Evolutionary conservation across 768 basidiomycete genomes (phyloP).

Genomic region (Cytidiella melzeri): DNA sequence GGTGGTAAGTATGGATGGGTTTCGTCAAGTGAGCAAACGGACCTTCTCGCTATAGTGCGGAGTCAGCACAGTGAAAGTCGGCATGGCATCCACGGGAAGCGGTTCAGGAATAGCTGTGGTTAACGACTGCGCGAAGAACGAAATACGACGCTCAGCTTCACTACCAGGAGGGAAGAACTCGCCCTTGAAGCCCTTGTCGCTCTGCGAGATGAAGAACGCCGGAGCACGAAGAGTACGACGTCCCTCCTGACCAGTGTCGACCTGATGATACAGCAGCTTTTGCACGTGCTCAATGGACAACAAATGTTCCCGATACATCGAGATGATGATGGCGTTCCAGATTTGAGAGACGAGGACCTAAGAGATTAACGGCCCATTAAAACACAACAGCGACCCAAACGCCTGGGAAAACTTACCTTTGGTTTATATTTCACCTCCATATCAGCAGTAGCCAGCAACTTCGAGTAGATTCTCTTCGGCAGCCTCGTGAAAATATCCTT

Average conservation of each 20-base stretch:
- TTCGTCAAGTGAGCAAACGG: too few species aligned
- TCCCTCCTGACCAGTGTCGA: conserved; percentile 77
- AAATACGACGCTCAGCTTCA: conserved; percentile 95
- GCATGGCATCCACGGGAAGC: conserved; percentile 98
- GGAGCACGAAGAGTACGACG: conserved; percentile 91
- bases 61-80: conserved; percentile 96
- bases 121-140: conserved; percentile 97
- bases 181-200: conserved; percentile 76
- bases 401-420: conserved; percentile 54
- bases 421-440: conserved; percentile 99
- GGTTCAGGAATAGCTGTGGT: conserved; percentile 94
- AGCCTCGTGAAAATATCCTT: conserved; percentile 93
- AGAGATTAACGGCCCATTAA: not conserved
- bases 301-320: conserved; percentile 99
- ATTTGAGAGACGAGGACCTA: conserved; percentile 97
- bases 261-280: conserved; percentile 95
- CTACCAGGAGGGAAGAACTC: conserved; percentile 93
- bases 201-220: conserved; percentile 96
- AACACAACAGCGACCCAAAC: not conserved
- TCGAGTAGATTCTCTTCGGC: conserved; percentile 95
- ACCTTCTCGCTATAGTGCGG: conserved; percentile 99
- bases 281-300: conserved; percentile 98
- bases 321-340: conserved; percentile 99
- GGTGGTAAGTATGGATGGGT: too few species aligned
- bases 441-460: conserved; percentile 86